Evolutionary conservation across 805 yeast genomes (phyloP), one percentile per base, ranked within the genome.

Genomic region (Zygotorulaspora chibaensis): DNA sequence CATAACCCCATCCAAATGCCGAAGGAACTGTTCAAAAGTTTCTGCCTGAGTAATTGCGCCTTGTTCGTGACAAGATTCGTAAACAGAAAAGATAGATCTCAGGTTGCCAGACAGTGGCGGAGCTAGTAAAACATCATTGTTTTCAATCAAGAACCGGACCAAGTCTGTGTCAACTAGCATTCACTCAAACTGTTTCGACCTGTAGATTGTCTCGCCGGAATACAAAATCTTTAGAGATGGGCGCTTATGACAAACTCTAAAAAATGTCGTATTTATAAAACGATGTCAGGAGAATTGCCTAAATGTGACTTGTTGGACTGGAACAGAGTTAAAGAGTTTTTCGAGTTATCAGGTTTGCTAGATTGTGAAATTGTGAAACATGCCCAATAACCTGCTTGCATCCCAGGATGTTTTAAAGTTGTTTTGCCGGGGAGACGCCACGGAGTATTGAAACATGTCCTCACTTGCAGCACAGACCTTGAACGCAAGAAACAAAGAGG

Each of bases 61-160:
- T 15, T 38, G 38, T 26, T 40, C 28, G 17, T 35, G 41, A 29
- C 42, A 46, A 5, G 31, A 26, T 18, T 44, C 13, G 54, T 42
- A 58, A 35, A 58, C n/a, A 26, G 51, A 40, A 42, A 44, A 56
- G 3, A 61, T 48, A 20, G 58, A 60, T 27, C 48, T 45, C 12
- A 63, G 35, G 8, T 53, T 42, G 2, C 68, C 68, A 9, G 45
- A 43, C n/a, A 62, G 34, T 10, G 67, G 67, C 39, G 41, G 46
- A 8, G 45, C 47, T 5, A 55, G 23, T 31, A 64, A 20, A 20
- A 50, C 50, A 3, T n/a, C 40, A 31, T 57, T 48, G 31, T 59
- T 61, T 17, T 57, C 62, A 10, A 57, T 43, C 34, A 63, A 36
- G 42, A 55, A 63, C 2, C 40, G 23, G 2, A 58, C 51, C 13